Evolutionary conservation across 2,329 filamentous ascomycete species (phyloP).

Genomic region (Cercospora nicotianae): DNA sequence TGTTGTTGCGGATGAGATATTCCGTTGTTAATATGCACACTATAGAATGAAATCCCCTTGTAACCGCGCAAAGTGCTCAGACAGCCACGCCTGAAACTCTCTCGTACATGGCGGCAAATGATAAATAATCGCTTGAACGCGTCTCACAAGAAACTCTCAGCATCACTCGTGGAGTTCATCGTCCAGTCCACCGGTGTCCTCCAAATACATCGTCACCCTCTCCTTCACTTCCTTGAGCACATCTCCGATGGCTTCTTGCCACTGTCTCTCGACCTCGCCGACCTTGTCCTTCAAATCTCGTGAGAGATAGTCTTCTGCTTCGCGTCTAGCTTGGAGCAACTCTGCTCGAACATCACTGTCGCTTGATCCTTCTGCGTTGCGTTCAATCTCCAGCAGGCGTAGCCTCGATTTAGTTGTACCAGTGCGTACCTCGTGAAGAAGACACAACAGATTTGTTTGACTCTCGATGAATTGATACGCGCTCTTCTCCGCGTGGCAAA

Average conservation of each 20-base stretch:
- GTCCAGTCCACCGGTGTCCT: slow-evolving; percentile 84
- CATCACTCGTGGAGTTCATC: slow-evolving; percentile 54
- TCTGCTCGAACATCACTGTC: slow-evolving; percentile 46
- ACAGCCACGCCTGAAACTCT: background rate
- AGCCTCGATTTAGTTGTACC: slow-evolving; percentile 70
- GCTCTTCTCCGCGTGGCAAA: slow-evolving; percentile 85
- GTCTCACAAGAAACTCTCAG: background rate
- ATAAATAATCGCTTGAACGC: slow-evolving; percentile 15
- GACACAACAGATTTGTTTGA: slow-evolving; percentile 84
- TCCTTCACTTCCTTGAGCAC: slow-evolving; percentile 72
- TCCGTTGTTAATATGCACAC: background rate
- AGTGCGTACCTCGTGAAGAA: slow-evolving; percentile 87
- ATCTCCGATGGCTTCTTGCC: slow-evolving; percentile 81
- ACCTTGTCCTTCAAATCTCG: slow-evolving; percentile 93
- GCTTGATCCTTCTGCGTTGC: slow-evolving; percentile 40
- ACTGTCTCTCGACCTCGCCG: slow-evolving; percentile 83
- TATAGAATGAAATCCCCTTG: background rate
- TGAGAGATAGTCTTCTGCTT: slow-evolving; percentile 71
- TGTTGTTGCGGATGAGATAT: background rate
- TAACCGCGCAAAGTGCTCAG: background rate
- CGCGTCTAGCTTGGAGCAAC: slow-evolving; percentile 59
- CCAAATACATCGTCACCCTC: slow-evolving; percentile 70
- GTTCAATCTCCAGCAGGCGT: slow-evolving; percentile 66
- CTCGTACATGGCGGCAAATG: background rate
- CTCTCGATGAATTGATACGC: slow-evolving; percentile 97